Percentiles rank a stretch among this genome's conserved stretches.
Conservation (phyloP, 768 basidiomycete genomes). For the Mycena crocata region DNA sequence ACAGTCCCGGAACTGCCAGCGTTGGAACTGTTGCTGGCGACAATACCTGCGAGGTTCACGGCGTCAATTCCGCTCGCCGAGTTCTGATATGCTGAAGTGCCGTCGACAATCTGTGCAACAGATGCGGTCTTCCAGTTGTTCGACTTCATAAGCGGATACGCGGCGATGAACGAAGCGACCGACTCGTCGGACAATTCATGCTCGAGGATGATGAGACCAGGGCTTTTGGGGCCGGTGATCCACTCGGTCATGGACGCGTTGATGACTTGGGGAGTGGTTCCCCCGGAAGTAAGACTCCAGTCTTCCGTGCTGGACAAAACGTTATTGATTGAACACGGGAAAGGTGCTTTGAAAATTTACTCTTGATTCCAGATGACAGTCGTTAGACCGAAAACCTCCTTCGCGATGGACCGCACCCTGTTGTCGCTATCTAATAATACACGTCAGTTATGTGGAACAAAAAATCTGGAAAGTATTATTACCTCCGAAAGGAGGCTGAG, state of each 20-base stretch:
- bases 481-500: conserved; percentile 80
- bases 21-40: neutral
- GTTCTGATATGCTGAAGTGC: conserved; percentile 61
- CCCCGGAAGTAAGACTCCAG: conserved; percentile 68
- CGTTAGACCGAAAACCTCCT: conserved; percentile 81
- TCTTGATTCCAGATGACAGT: conserved; percentile 95
- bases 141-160: conserved; percentile 69
- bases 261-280: conserved; percentile 61
- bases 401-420: conserved; percentile 87
- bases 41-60: conserved; percentile 42
- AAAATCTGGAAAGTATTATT: neutral
- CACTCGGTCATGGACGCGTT: conserved; percentile 63
- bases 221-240: conserved; percentile 75
- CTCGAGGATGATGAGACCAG: conserved; percentile 86
- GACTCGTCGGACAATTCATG: conserved; percentile 79
- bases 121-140: conserved; percentile 81
- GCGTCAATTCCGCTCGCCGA: conserved; percentile 48
- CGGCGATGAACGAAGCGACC: conserved; percentile 74
- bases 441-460: neutral
- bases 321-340: conserved; percentile 35
- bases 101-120: conserved; percentile 57
- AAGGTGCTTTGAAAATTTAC: conserved; percentile 61
- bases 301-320: conserved; percentile 68
- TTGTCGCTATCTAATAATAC: conserved; percentile 66
- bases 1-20: neutral